phyloP scores from a whole-genome alignment of 805 yeast genomes.

The Monosporozyma unispora region DNA sequence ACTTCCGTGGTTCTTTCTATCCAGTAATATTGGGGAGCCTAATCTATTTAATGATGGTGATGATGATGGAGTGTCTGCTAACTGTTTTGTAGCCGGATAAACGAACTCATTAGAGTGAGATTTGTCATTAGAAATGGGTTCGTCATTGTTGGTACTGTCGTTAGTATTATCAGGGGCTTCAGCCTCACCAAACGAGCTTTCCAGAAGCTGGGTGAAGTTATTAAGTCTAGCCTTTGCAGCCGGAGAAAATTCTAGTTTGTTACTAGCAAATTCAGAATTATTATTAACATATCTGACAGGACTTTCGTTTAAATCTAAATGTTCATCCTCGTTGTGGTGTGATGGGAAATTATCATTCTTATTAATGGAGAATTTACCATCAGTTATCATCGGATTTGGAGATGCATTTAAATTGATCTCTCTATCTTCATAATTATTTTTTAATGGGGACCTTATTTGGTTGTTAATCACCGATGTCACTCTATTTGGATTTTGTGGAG shows the following conservation, averaged over 20 bases:
- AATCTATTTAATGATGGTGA: constrained; percentile 9
- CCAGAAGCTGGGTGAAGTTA: constrained; percentile 22
- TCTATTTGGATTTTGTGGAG: constrained; percentile 22
- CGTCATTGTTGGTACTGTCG: background rate
- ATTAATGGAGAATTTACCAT: background rate
- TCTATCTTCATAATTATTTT: constrained; percentile 4
- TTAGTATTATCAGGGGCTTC: background rate
- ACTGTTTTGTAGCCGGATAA: background rate
- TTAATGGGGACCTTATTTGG: constrained; percentile 28
- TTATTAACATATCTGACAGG: background rate
- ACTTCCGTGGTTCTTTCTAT: constrained; percentile 6
- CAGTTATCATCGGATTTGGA: background rate
- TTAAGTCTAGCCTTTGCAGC: constrained; percentile 21
- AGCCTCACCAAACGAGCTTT: constrained; percentile 17
- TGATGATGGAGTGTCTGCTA: constrained; percentile 1
- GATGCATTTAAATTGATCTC: constrained; percentile 3
- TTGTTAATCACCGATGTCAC: constrained; percentile 27
- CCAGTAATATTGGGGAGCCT: constrained; percentile 19
- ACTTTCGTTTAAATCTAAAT: background rate
- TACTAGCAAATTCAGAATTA: background rate
- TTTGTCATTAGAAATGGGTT: background rate
- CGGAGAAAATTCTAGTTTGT: constrained; percentile 23
- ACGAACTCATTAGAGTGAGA: background rate
- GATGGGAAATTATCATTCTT: background rate
- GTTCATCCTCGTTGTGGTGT: background rate